phyloP scores from a whole-genome alignment of 495 filamentous ascomycete genomes.

The Tuber melanosporum region DNA sequence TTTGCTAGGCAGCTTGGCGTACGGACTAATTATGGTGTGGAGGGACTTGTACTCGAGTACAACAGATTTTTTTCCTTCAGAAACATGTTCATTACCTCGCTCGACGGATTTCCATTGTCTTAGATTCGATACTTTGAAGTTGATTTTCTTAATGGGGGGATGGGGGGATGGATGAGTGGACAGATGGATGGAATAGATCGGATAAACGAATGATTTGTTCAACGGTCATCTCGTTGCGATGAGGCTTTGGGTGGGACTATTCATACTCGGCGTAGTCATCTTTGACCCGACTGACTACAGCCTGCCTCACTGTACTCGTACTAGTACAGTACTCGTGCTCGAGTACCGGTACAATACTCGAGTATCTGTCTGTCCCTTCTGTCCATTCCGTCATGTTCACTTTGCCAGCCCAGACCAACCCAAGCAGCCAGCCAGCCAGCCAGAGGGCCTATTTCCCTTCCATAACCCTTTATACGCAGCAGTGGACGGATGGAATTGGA shows the following conservation, averaged over 20 bases:
- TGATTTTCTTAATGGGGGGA: background rate
- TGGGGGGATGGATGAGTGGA: background rate
- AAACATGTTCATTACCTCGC: background rate
- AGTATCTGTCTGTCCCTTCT: background rate
- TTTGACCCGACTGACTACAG: background rate
- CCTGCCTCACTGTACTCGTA: background rate
- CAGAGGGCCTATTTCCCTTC: background rate
- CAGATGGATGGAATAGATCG: background rate
- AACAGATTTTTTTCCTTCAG: background rate
- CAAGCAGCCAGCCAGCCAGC: background rate
- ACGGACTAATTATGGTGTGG: background rate
- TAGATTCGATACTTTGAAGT: background rate
- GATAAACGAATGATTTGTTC: conserved; percentile 5
- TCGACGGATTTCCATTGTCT: background rate
- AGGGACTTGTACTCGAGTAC: background rate
- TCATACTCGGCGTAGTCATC: background rate
- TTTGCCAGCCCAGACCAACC: background rate
- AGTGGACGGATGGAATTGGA: background rate
- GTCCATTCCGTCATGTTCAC: background rate
- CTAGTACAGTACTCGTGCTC: no score
- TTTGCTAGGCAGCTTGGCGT: background rate
- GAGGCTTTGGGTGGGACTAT: background rate
- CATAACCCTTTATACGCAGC: background rate
- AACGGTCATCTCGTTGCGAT: conserved; percentile 5
- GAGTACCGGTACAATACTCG: background rate